phyloP scores from a whole-genome alignment of 2,329 filamentous ascomycete genomes.

The Tolypocladium endophyticum region DNA sequence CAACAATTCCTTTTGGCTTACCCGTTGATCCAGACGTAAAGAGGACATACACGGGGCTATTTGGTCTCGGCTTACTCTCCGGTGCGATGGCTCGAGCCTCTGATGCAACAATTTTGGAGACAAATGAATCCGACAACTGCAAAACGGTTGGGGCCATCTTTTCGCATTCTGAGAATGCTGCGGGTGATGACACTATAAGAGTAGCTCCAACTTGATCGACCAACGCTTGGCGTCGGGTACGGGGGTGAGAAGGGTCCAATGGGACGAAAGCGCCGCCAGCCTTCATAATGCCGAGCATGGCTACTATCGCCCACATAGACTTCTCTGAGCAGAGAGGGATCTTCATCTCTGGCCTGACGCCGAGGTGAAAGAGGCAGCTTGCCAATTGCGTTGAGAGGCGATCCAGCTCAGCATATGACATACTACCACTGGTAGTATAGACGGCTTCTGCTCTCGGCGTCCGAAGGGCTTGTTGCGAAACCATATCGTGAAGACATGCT shows the following conservation, averaged over 20 bases:
- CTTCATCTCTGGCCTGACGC: background rate
- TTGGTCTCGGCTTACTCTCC: background rate
- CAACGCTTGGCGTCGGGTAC: conserved; percentile 1
- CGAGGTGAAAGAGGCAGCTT: background rate
- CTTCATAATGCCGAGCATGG: conserved; percentile 14
- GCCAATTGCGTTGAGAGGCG: background rate
- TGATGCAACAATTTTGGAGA: no score
- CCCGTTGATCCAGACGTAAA: conserved; percentile 18
- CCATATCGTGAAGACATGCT: no score
- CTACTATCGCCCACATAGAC: conserved; percentile 7
- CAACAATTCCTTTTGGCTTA: conserved; percentile 13
- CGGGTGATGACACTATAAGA: no score
- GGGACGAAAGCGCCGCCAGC: conserved; percentile 14
- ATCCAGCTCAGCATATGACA: conserved; percentile 3
- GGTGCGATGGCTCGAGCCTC: no score
- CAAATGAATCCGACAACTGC: no score
- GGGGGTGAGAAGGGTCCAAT: conserved; percentile 12
- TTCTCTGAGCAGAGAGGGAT: background rate
- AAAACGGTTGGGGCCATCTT: no score
- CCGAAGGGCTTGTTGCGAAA: background rate
- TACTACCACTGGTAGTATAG: conserved; percentile 1
- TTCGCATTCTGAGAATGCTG: no score
- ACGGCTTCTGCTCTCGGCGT: background rate
- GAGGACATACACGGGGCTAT: conserved; percentile 11
- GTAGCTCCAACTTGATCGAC: conserved; percentile 2